Conservation (phyloP, 1,139 yeast genomes). For the Casaregolazyma lundiana region DNA sequence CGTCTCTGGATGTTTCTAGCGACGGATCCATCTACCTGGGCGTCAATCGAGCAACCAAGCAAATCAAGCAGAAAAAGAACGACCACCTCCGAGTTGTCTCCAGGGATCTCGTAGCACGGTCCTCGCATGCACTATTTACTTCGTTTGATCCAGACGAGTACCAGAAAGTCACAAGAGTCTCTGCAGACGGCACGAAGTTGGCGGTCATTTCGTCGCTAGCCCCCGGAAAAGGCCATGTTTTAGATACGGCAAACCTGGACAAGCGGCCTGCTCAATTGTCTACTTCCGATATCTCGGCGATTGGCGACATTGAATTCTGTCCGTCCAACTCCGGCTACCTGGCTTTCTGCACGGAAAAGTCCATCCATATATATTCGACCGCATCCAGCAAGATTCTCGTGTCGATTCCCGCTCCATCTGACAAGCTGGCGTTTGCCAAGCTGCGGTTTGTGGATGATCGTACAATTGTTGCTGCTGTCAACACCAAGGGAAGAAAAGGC, state of each 20-base stretch:
- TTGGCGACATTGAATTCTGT: slow-evolving; percentile 18
- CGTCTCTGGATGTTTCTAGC: slow-evolving; percentile 29
- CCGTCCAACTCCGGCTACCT: slow-evolving; percentile 21
- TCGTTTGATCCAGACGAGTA: slow-evolving; percentile 23
- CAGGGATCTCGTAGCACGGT: slow-evolving; percentile 34
- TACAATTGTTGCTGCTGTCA: slow-evolving; percentile 54
- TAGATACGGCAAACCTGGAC: slow-evolving; percentile 14
- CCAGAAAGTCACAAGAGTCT: slow-evolving; percentile 26
- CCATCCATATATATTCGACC: slow-evolving; percentile 22
- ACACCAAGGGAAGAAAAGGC: slow-evolving; percentile 29
- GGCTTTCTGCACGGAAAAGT: slow-evolving; percentile 21
- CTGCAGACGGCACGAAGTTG: slow-evolving; percentile 17
- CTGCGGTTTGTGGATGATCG: slow-evolving; percentile 54
- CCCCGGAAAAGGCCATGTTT: slow-evolving; percentile 20
- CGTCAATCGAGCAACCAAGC: slow-evolving; percentile 60
- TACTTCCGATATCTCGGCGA: slow-evolving; percentile 6
- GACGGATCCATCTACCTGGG: slow-evolving; percentile 57
- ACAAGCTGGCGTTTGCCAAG: slow-evolving; percentile 44
- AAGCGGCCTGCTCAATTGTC: neutral
- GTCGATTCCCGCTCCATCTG: slow-evolving; percentile 19
- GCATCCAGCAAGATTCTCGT: slow-evolving; percentile 21
- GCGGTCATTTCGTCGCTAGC: slow-evolving; percentile 22
- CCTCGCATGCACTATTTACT: slow-evolving; percentile 8
- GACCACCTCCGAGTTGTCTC: slow-evolving; percentile 67
- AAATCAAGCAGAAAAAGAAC: slow-evolving; percentile 58